A percentile compares a stretch with the other conserved stretches of the same genome.
phyloP scores from a whole-genome alignment of 2,329 filamentous ascomycete species.

The Aspergillus felis region DNA sequence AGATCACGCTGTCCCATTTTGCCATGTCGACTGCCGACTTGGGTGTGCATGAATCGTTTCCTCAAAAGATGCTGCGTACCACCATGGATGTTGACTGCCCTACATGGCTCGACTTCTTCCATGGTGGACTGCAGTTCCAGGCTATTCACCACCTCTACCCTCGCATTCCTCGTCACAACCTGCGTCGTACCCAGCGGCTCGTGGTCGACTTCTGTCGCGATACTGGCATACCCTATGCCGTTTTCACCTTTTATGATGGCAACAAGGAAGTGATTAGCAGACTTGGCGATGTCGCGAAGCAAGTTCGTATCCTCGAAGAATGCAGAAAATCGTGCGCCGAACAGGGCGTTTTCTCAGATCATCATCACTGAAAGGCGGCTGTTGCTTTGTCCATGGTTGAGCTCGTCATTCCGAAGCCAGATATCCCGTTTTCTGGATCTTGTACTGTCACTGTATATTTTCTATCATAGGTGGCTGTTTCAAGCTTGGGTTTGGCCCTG shows the following conservation, averaged over 20 bases:
- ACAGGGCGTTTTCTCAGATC: constrained; percentile 30
- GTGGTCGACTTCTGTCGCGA: constrained; percentile 79
- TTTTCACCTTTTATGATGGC: constrained; percentile 79
- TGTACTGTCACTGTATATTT: not conserved
- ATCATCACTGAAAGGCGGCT: constrained; percentile 18
- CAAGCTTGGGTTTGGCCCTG: not conserved
- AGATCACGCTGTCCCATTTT: constrained; percentile 90
- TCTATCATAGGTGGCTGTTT: not conserved
- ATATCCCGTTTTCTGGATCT: not conserved
- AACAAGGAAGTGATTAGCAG: constrained; percentile 76
- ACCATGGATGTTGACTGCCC: constrained; percentile 93
- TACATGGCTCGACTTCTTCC: constrained; percentile 81
- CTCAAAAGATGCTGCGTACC: constrained; percentile 85
- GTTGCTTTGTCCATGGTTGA: not conserved
- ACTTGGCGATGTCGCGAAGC: constrained; percentile 73
- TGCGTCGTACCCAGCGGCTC: constrained; percentile 68
- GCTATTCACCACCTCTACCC: constrained; percentile 84
- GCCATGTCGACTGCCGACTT: constrained; percentile 89
- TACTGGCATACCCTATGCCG: constrained; percentile 76
- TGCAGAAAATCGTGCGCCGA: constrained; percentile 55
- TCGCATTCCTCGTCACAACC: constrained; percentile 78
- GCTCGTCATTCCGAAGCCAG: not conserved
- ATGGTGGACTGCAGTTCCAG: constrained; percentile 86
- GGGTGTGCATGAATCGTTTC: constrained; percentile 78
- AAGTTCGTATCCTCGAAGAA: constrained; percentile 72